Percentiles rank a stretch among this genome's conserved stretches.
Evolutionary conservation across 176 grass and related monocot genomes (phyloP).

Genomic region (Carex pumila): DNA sequence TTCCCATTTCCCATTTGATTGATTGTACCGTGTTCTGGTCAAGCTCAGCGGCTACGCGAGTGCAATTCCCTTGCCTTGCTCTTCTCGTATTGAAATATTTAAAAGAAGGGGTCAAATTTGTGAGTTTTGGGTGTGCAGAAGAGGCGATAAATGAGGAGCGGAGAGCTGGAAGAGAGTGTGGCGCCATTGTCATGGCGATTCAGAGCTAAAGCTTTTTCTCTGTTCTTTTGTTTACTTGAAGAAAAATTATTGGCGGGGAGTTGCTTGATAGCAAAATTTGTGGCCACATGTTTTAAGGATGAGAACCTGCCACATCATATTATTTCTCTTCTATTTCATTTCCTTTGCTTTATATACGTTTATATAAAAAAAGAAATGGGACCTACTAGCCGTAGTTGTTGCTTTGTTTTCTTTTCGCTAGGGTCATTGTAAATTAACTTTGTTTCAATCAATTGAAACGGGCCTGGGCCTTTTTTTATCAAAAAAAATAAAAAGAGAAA

Average conservation of each 20-base stretch:
- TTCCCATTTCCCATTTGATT: not conserved
- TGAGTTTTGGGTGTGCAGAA: not conserved
- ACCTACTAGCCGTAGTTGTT: too few species aligned
- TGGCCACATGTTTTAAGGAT: conserved; percentile 18
- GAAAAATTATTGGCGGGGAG: conserved; percentile 12
- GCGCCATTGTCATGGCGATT: conserved; percentile 42
- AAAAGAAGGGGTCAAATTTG: conserved; percentile 8
- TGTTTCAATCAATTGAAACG: too few species aligned
- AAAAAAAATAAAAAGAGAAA: too few species aligned
- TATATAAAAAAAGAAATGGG: too few species aligned
- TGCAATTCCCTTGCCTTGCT: not conserved
- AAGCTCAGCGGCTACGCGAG: conserved; percentile 72
- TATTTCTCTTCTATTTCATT: not conserved
- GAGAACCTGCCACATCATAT: conserved; percentile 9
- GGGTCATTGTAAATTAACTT: too few species aligned
- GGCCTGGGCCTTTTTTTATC: too few species aligned
- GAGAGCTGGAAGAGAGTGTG: conserved; percentile 31
- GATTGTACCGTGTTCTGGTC: conserved; percentile 81
- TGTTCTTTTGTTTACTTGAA: not conserved
- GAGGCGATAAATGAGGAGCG: conserved; percentile 43
- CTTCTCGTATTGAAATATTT: conserved; percentile 1
- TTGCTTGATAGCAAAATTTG: not conserved
- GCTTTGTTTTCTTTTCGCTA: too few species aligned
- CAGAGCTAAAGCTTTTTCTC: not conserved
- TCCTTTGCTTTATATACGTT: not conserved